Evolutionary conservation across 2,329 filamentous ascomycete genomes (phyloP).

Genomic region (Aspergillus niger): DNA sequence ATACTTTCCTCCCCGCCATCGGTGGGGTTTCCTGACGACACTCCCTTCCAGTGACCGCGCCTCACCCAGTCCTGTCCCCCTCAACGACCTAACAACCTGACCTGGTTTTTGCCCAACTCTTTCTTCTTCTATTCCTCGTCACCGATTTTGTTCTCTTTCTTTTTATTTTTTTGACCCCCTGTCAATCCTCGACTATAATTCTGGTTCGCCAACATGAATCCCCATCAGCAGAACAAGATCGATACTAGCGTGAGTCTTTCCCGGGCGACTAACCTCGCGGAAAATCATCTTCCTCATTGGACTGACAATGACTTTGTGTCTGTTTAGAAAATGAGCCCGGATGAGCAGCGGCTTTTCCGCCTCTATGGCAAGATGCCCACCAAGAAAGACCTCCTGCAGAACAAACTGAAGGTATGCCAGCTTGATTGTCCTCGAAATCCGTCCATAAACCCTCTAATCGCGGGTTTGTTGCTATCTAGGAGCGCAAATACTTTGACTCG

Average conservation of each 20-base stretch:
- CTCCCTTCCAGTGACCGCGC: slow-evolving; percentile 12
- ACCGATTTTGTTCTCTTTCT: background rate
- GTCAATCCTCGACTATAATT: background rate
- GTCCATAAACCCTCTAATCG: background rate
- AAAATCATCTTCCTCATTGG: background rate
- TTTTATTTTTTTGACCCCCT: background rate
- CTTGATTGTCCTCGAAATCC: background rate
- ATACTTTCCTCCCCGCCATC: slow-evolving; percentile 13
- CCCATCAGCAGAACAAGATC: slow-evolving; percentile 97
- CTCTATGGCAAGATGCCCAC: slow-evolving; percentile 97
- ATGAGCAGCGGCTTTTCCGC: slow-evolving; percentile 94
- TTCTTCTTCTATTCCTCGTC: slow-evolving; percentile 7
- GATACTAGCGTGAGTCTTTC: slow-evolving; percentile 78
- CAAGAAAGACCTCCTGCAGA: slow-evolving; percentile 94
- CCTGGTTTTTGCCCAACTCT: background rate
- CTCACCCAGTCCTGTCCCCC: slow-evolving; percentile 8
- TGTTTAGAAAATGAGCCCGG: slow-evolving; percentile 78
- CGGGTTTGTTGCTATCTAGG: slow-evolving; percentile 50
- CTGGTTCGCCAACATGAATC: slow-evolving; percentile 70
- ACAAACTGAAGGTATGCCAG: slow-evolving; percentile 77
- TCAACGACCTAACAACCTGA: slow-evolving; percentile 5
- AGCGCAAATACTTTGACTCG: slow-evolving; percentile 98
- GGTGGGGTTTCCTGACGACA: slow-evolving; percentile 23
- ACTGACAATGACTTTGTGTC: slow-evolving; percentile 14
- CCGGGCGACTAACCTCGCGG: background rate